phyloP scores from a whole-genome alignment of 257 asterid species.

The Solanum gracilifrons region DNA sequence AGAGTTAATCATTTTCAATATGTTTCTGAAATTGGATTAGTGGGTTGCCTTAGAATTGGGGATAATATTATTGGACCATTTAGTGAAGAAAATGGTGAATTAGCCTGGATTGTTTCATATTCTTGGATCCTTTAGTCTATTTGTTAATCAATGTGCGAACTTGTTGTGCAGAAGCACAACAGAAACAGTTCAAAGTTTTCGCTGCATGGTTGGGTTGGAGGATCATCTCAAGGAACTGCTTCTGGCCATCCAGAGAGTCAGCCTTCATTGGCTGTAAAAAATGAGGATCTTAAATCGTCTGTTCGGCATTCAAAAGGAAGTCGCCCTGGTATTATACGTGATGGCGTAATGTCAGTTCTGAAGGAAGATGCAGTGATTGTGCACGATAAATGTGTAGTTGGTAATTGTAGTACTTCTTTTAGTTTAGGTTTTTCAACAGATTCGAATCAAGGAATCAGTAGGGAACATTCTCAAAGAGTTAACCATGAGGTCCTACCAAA shows the following conservation, averaged over 20 bases:
- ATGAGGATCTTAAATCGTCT: constrained; percentile 13
- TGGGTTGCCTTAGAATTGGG: not conserved
- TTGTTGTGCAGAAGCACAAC: constrained; percentile 66
- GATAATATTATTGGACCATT: not conserved
- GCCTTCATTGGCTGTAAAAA: constrained; percentile 18
- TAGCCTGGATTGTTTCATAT: not conserved
- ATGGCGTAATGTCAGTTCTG: constrained; percentile 13
- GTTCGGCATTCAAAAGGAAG: constrained; percentile 22
- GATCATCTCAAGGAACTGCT: constrained; percentile 38
- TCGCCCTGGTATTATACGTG: constrained; percentile 15
- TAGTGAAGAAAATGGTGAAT: not conserved
- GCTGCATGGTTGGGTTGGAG: constrained; percentile 59
- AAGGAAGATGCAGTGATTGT: constrained; percentile 23
- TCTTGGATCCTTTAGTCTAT: not conserved
- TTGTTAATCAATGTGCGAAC: not conserved
- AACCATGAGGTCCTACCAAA: constrained; percentile 32
- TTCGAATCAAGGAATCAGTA: constrained; percentile 15
- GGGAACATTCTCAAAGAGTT: constrained; percentile 21
- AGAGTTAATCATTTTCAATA: not conserved
- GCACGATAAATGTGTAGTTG: constrained; percentile 35
- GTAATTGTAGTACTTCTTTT: constrained; percentile 30
- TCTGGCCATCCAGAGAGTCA: constrained; percentile 20
- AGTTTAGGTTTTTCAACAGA: constrained; percentile 10
- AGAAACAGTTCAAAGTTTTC: constrained; percentile 68
- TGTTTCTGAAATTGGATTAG: not conserved